Conservation (phyloP, 2,329 filamentous ascomycete genomes). For the Fusarium verticillioides region DNA sequence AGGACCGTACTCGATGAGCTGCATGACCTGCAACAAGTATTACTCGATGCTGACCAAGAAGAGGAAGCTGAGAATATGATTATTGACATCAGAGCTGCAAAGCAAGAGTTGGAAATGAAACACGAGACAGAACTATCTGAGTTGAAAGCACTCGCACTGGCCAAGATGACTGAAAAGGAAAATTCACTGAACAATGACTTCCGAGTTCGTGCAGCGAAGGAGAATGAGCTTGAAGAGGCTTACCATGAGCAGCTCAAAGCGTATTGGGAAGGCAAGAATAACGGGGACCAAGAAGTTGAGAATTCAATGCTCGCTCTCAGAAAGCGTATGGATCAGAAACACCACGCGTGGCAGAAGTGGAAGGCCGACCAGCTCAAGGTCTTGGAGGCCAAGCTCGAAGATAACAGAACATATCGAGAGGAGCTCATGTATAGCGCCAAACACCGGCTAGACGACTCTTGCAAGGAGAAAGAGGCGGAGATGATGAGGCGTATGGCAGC, state of each 20-base stretch:
- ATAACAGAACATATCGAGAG: constrained; percentile 53
- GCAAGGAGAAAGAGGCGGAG: constrained; percentile 47
- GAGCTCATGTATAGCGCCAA: constrained; percentile 57
- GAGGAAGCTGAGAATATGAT: constrained; percentile 47
- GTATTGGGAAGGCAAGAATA: constrained; percentile 53
- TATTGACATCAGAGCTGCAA: constrained; percentile 35
- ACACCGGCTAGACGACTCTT: constrained; percentile 45
- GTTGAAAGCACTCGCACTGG: constrained; percentile 40
- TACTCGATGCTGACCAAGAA: constrained; percentile 53
- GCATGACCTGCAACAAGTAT: constrained; percentile 55
- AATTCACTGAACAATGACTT: constrained; percentile 54
- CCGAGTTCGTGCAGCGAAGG: constrained; percentile 52
- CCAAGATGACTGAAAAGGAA: constrained; percentile 50
- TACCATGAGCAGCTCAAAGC: constrained; percentile 54
- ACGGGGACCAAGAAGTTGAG: constrained; percentile 48
- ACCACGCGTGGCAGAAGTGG: constrained; percentile 55
- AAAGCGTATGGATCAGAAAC: constrained; percentile 55
- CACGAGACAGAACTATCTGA: constrained; percentile 50
- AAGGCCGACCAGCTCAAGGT: constrained; percentile 53
- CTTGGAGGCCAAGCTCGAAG: constrained; percentile 51
- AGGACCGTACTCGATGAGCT: constrained; percentile 52
- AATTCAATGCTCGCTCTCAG: constrained; percentile 50
- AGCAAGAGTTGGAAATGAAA: constrained; percentile 47
- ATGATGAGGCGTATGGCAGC: constrained; percentile 51
- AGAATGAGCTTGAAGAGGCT: constrained; percentile 56